Evolutionary conservation across 495 filamentous ascomycete species (phyloP).

Genomic region (Letharia columbiana): DNA sequence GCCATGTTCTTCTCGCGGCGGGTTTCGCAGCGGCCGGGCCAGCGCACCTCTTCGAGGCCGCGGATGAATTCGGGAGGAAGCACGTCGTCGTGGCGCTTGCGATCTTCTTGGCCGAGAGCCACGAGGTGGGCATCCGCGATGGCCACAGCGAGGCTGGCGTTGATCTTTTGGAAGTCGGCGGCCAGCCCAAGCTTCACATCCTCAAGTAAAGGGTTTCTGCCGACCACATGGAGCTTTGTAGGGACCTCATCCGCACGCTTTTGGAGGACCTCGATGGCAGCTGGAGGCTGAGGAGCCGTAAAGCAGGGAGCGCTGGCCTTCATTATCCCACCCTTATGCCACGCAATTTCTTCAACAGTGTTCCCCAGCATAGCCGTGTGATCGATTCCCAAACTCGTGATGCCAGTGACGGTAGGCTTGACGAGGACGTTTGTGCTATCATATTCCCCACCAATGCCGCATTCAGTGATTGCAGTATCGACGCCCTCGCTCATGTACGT

Average conservation of each 20-base stretch:
- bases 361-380: conserved; percentile 70
- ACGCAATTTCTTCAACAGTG: conserved; percentile 86
- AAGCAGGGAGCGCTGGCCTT: conserved; percentile 64
- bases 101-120: conserved; percentile 22
- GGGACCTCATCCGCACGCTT: conserved; percentile 61
- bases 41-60: conserved; percentile 66
- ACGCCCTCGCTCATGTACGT: conserved; percentile 74
- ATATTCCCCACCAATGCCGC: conserved; percentile 87
- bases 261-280: conserved; percentile 59
- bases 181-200: conserved; percentile 62
- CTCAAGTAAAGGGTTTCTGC: conserved; percentile 53
- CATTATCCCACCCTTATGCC: conserved; percentile 95
- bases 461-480: conserved; percentile 79
- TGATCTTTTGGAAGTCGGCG: conserved; percentile 75
- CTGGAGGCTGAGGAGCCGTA: conserved; percentile 58
- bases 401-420: conserved; percentile 61
- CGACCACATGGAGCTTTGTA: conserved; percentile 44
- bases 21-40: conserved; percentile 78
- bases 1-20: conserved; percentile 55
- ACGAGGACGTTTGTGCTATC: conserved; percentile 89
- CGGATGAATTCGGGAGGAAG: conserved; percentile 60
- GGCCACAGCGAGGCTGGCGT: conserved; percentile 74
- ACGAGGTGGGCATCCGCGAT: conserved; percentile 46
- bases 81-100: conserved; percentile 1
- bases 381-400: conserved; percentile 85